Evolutionary conservation across 176 grass and related monocot species (phyloP).

Genomic region (Phragmites australis): DNA sequence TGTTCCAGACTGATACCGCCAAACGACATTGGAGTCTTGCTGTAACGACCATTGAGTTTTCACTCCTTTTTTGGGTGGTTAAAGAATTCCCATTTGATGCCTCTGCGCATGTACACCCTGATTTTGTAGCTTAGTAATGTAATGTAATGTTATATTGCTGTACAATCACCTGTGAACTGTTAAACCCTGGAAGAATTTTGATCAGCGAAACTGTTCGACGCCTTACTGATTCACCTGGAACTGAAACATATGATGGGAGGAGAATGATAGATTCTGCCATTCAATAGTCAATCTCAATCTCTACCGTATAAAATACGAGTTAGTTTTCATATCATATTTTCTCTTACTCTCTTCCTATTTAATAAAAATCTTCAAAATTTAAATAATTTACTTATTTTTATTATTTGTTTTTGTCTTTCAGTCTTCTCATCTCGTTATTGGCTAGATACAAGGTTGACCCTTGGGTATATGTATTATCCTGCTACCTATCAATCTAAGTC

Average conservation of each 20-base stretch:
- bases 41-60: conserved; percentile 4
- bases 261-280: neutral
- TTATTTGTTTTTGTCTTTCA: too few species aligned
- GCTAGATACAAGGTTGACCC: too few species aligned
- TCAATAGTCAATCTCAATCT: too few species aligned
- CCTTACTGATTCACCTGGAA: neutral
- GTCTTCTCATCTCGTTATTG: too few species aligned
- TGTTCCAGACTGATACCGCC: neutral
- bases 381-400: too few species aligned
- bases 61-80: neutral
- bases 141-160: conserved; percentile 21
- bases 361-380: too few species aligned
- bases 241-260: neutral
- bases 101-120: neutral
- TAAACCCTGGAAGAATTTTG: neutral
- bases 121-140: conserved; percentile 41
- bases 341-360: too few species aligned
- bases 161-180: conserved; percentile 16
- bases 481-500: too few species aligned
- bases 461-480: too few species aligned
- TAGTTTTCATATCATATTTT: too few species aligned
- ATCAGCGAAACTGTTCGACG: neutral
- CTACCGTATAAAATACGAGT: too few species aligned
- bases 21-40: neutral
- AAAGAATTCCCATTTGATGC: neutral